Conservation (phyloP, 495 filamentous ascomycete species). For the Hypomontagnella monticulosa region DNA sequence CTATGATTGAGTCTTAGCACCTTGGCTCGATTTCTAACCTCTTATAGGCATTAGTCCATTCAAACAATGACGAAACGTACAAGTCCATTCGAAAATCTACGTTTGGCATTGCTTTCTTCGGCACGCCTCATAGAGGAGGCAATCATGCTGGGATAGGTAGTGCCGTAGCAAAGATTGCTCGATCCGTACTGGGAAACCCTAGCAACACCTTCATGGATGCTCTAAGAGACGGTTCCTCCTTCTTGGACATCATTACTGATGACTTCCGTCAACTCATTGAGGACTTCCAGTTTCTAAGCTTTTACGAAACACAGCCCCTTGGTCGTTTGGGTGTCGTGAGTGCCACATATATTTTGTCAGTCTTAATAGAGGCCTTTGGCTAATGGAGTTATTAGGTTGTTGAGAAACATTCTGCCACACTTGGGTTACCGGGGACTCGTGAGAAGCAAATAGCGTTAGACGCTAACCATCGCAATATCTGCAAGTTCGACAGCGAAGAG, state of each 20-base stretch:
- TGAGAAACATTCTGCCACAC: constrained; percentile 38
- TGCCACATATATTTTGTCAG: neutral
- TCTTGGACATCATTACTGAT: constrained; percentile 28
- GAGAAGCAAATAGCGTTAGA: constrained; percentile 41
- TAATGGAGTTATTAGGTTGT: constrained; percentile 39
- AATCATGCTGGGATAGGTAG: constrained; percentile 41
- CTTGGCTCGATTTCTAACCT: constrained; percentile 4
- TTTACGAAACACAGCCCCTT: constrained; percentile 44
- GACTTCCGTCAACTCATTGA: constrained; percentile 45
- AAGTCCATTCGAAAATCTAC: constrained; percentile 37
- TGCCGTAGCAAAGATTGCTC: constrained; percentile 36
- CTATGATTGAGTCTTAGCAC: neutral
- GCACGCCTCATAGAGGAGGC: constrained; percentile 31
- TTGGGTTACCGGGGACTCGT: constrained; percentile 40
- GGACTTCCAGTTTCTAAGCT: constrained; percentile 40
- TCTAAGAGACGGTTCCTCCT: constrained; percentile 32
- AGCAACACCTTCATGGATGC: constrained; percentile 42
- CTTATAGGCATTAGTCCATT: constrained; percentile 27
- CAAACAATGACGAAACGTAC: constrained; percentile 37
- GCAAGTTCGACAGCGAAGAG: constrained; percentile 38
- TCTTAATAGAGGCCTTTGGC: neutral
- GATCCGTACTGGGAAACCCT: constrained; percentile 36
- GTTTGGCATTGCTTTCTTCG: constrained; percentile 43
- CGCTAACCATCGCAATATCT: constrained; percentile 44
- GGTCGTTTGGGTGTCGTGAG: constrained; percentile 24